Evolutionary conservation across 768 basidiomycete genomes (phyloP), one percentile per base, ranked within the genome.

Genomic region (Termitomyces sp.): DNA sequence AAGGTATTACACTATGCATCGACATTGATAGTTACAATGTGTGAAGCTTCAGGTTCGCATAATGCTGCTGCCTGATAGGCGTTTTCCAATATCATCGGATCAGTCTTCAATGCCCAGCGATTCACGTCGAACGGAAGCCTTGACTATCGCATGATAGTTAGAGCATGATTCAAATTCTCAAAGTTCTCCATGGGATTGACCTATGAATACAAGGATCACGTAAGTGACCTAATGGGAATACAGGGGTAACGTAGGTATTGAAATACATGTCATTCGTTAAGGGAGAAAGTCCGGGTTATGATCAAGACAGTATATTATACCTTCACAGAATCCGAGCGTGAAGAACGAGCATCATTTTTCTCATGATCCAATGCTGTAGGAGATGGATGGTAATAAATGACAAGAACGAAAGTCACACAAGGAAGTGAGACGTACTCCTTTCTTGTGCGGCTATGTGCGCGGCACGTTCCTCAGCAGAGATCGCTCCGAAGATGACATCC

Each of bases 401-500:
- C 12, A 53, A 29, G 46, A 37, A 37, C 12, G 17, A 25, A 46
- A 12, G 20, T 4, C 17, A 8, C 12, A 53, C 9, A 11, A 43
- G 20, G 17, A 10, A 5, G 31, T 20, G 4, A 40, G 31, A 56
- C 60, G 7, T 20, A 76, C 76, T 77, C 60, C 72, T 74, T 64
- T 84, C 79, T 34, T 79, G 77, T 67, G 71, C 76, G 48, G 70
- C 72, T 65, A 91, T 85, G 59, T 84, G 77, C 0, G 74, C 79
- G 47, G 78, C 75, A 52, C 88, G 84, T 57, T 81, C 66, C 61
- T 86, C 86, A 10, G 73, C 76, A 17, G 77, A 76, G 38, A 91
- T 79, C 0, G 86, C 63, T 5, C 89, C 90, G 50, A 81, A 82
- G 45, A 81, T 76, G 57, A 81, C 61, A 66, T 83, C 80, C 80